Evolutionary conservation across 192 early-diverging fungal species (phyloP).

Genomic region (Linnemannia exigua): DNA sequence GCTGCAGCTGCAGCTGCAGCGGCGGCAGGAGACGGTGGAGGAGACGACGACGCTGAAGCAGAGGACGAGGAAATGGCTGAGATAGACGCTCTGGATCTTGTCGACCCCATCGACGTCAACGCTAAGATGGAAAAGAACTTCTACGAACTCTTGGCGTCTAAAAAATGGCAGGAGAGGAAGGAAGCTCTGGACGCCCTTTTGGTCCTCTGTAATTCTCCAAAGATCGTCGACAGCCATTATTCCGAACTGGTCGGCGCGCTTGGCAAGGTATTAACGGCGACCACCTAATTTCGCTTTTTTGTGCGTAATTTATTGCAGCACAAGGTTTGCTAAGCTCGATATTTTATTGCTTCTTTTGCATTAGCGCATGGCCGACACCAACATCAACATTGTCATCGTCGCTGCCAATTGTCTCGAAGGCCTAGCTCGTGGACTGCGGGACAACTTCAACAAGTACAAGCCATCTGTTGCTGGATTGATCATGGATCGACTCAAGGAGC

Average conservation of each 20-base stretch:
- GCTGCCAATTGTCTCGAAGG: constrained; percentile 88
- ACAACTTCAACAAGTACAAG: constrained; percentile 86
- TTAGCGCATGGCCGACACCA: constrained; percentile 85
- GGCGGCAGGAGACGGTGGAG: constrained; percentile 47
- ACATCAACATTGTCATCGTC: constrained; percentile 86
- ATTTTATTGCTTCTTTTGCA: background rate
- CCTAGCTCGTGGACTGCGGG: constrained; percentile 84
- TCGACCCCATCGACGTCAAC: constrained; percentile 93
- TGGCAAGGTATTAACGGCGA: constrained; percentile 73
- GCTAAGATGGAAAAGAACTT: constrained; percentile 89
- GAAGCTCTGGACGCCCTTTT: constrained; percentile 87
- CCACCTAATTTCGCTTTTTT: background rate
- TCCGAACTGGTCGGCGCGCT: constrained; percentile 87
- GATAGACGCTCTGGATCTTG: constrained; percentile 85
- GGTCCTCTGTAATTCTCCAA: constrained; percentile 77
- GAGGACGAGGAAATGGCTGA: constrained; percentile 69
- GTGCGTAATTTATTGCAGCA: background rate
- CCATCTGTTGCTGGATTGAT: constrained; percentile 76
- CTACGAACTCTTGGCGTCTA: constrained; percentile 80
- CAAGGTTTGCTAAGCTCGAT: background rate
- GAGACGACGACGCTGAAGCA: constrained; percentile 53
- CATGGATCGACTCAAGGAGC: constrained; percentile 96
- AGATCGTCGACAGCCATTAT: constrained; percentile 82
- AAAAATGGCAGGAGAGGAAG: constrained; percentile 98
- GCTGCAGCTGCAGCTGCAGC: constrained; percentile 61